Evolutionary conservation across 768 basidiomycete genomes (phyloP), one percentile per base, ranked within the genome.

Genomic region (Leccinum rimulosum): DNA sequence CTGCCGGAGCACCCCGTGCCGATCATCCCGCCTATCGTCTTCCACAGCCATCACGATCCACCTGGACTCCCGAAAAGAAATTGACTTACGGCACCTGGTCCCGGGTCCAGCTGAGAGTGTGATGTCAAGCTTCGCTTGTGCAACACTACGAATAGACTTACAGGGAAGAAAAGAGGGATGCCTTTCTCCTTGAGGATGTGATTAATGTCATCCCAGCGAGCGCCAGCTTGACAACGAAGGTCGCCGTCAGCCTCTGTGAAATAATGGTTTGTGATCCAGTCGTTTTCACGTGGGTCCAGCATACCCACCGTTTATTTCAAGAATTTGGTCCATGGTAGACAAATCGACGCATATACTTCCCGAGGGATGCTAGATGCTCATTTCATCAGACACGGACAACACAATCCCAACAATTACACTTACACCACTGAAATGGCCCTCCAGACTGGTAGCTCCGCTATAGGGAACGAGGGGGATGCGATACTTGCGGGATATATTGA

Each of bases 11-110:
- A 94, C 9, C 91, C 91, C 2, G 92, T 95, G 9, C 87, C 87
- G 53, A 91, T 85, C 91, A 93, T 94, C 6, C 93, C 91, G 11
- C 92, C 93, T 61, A 93, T 91, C 14, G 91, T 91, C 79, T 89
- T 66, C 40, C 35, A 50, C 60, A 36, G 30, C 36, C 17, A 65
- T 67, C 59, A 65, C 49, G 54, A 58, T 50, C 14, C 27, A 36
- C 43, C 43, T 15, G 51, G 47, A 54, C 28, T 28, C 31, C 17
- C 40, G 19, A 60, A 50, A 62, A 51, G 10, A 30, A 31, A 58
- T 58, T 4, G 19, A 61, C 84, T 68, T 66, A 88, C 86, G 52
- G 85, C 85, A 58, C 84, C 87, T 38, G 86, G 86, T 50, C 84
- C 87, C 22, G 88, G 88, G 68, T 89, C 88, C 58, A 89, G 75